phyloP scores from a whole-genome alignment of 768 basidiomycete genomes.

The Phaeotremella fagi region DNA sequence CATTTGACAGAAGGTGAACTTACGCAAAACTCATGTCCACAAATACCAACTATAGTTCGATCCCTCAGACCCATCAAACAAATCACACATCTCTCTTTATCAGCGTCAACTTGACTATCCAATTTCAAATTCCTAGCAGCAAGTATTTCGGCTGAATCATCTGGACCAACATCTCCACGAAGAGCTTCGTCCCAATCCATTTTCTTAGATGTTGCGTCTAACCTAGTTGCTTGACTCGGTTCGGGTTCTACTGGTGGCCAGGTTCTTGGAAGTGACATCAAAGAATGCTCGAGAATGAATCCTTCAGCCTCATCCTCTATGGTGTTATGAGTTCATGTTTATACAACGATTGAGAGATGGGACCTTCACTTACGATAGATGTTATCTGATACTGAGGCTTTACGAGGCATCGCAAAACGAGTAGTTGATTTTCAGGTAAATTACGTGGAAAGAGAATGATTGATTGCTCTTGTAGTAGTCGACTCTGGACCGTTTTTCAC shows the following conservation, averaged over 20 bases:
- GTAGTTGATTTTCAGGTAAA: too few species aligned
- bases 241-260: slow-evolving; percentile 34
- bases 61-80: slow-evolving; percentile 75
- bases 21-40: slow-evolving; percentile 83
- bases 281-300: slow-evolving; percentile 39
- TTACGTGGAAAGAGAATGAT: too few species aligned
- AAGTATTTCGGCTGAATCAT: slow-evolving; percentile 20
- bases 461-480: too few species aligned
- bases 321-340: not conserved
- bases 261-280: slow-evolving; percentile 35
- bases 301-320: slow-evolving; percentile 43
- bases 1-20: slow-evolving; percentile 12
- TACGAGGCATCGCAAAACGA: slow-evolving; percentile 32
- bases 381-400: slow-evolving; percentile 20
- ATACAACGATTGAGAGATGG: not conserved
- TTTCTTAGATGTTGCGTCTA: slow-evolving; percentile 22
- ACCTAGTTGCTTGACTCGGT: slow-evolving; percentile 7
- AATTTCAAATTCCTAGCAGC: not conserved
- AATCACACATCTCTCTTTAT: slow-evolving; percentile 67
- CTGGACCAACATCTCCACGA: slow-evolving; percentile 9
- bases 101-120: slow-evolving; percentile 51
- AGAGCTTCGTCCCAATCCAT: slow-evolving; percentile 42
- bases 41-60: slow-evolving; percentile 72
- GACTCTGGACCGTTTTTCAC: too few species aligned
- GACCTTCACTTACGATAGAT: slow-evolving; percentile 29